Evolutionary conservation across 495 filamentous ascomycete genomes (phyloP).

Genomic region (Xylaria castorea): DNA sequence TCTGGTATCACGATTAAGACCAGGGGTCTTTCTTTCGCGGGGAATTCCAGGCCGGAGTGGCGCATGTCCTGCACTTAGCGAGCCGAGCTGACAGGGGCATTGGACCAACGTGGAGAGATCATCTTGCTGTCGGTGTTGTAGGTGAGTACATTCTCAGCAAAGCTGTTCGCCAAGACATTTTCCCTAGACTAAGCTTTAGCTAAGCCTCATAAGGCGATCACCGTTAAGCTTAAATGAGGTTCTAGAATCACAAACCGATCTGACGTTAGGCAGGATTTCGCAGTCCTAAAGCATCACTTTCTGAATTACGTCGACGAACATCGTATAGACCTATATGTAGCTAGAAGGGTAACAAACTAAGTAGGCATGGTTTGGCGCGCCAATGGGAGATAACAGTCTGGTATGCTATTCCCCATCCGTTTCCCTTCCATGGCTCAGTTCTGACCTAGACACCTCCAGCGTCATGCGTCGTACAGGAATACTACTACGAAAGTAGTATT

Average conservation of each 20-base stretch:
- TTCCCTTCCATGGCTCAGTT: not conserved
- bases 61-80: not conserved
- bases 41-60: not conserved
- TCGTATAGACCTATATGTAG: not conserved
- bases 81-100: not conserved
- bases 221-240: not conserved
- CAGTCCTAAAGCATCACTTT: not conserved
- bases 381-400: not conserved
- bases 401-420: not conserved
- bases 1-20: not conserved
- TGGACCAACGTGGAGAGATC: not conserved
- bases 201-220: slow-evolving; percentile 3
- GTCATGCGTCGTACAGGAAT: not conserved
- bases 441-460: not conserved
- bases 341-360: not conserved
- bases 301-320: not conserved
- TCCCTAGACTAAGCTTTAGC: not conserved
- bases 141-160: not conserved
- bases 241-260: not conserved
- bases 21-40: not conserved
- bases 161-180: not conserved
- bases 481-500: not conserved
- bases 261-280: not conserved
- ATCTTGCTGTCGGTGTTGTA: not conserved
- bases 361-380: not conserved